Conservation (phyloP, 176 grass and related monocot genomes). For the Musa schizocarpa region DNA sequence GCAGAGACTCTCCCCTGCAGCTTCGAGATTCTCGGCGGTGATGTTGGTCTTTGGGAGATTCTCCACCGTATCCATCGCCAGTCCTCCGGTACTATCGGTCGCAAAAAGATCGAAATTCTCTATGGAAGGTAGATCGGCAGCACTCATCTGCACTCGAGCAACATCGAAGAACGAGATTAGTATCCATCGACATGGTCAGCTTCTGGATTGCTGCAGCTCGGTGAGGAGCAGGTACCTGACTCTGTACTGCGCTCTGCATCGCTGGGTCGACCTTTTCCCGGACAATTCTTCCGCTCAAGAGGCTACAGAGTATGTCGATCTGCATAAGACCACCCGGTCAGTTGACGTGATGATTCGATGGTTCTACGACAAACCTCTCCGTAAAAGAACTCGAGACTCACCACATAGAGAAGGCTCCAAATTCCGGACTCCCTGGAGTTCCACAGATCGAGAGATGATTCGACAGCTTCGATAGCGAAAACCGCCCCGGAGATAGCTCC, state of each 20-base stretch:
- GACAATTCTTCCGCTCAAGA: slow-evolving; percentile 85
- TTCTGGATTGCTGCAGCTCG: background rate
- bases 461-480: slow-evolving; percentile 85
- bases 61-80: slow-evolving; percentile 32
- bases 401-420: slow-evolving; percentile 73
- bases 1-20: slow-evolving; percentile 49
- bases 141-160: slow-evolving; percentile 57
- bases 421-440: slow-evolving; percentile 61
- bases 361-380: background rate
- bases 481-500: slow-evolving; percentile 75
- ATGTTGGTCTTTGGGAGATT: slow-evolving; percentile 51
- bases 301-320: slow-evolving; percentile 90
- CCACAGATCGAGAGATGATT: slow-evolving; percentile 85
- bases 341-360: background rate
- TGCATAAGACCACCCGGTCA: slow-evolving; percentile 10
- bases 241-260: slow-evolving; percentile 77
- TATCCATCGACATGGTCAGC: background rate
- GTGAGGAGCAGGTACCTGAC: slow-evolving; percentile 43
- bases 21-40: slow-evolving; percentile 31
- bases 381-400: slow-evolving; percentile 20
- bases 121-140: slow-evolving; percentile 50
- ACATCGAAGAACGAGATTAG: background rate
- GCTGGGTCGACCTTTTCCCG: slow-evolving; percentile 92
- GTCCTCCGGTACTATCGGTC: slow-evolving; percentile 31
- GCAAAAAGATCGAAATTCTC: slow-evolving; percentile 80